A percentile compares a stretch with the other conserved stretches of the same genome.
These are phyloP conservation scores for Chrysoporthe cubensis DNA, from an alignment of 2,329 filamentous ascomycete species.

Conservation along the genomic window DNA sequence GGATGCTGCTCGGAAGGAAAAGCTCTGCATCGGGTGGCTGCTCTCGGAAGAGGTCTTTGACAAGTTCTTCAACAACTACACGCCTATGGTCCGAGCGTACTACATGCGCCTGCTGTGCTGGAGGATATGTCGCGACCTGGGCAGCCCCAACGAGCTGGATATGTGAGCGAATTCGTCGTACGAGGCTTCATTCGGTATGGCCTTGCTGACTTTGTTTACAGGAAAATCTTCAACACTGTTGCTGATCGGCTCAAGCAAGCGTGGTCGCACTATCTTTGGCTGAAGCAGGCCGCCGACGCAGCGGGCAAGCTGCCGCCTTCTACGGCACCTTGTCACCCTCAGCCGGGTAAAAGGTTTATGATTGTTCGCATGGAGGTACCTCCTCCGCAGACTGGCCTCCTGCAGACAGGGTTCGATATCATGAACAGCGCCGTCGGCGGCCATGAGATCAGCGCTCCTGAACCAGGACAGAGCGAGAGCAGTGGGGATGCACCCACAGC, in stretches of 20 bases:
- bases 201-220: constrained; percentile 43
- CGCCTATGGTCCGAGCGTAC: constrained; percentile 91
- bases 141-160: constrained; percentile 66
- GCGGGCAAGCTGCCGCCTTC: constrained; percentile 63
- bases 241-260: constrained; percentile 69
- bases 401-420: constrained; percentile 32
- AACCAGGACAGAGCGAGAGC: constrained; percentile 25
- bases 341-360: constrained; percentile 82
- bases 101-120: constrained; percentile 91
- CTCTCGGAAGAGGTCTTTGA: constrained; percentile 76
- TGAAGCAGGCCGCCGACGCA: constrained; percentile 68
- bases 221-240: constrained; percentile 70
- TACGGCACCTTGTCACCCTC: constrained; percentile 80
- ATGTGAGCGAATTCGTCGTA: constrained; percentile 55
- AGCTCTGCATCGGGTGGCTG: constrained; percentile 75
- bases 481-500: constrained; percentile 30
- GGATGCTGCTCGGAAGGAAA: constrained; percentile 68
- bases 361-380: constrained; percentile 80
- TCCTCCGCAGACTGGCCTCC: constrained; percentile 50
- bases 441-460: constrained; percentile 39
- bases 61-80: constrained; percentile 90
- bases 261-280: constrained; percentile 80
- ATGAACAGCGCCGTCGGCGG: constrained; percentile 45
- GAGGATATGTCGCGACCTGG: constrained; percentile 80
- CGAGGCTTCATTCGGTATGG: no score